phyloP scores from a whole-genome alignment of 495 filamentous ascomycete genomes.

The Xylaria venustula region DNA sequence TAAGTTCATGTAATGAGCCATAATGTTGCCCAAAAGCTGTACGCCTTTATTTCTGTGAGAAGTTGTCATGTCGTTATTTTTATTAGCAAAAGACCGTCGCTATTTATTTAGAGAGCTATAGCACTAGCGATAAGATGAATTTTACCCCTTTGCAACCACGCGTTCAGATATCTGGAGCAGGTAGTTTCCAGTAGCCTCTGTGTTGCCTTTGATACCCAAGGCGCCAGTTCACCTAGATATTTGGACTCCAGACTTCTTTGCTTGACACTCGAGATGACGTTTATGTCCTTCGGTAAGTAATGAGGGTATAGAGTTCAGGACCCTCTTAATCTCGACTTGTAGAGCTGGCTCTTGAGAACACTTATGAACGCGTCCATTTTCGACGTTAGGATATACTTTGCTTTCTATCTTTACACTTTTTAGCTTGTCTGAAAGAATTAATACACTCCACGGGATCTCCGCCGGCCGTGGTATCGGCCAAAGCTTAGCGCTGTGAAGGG shows the following conservation, averaged over 20 bases:
- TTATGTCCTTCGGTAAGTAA: neutral
- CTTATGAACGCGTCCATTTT: neutral
- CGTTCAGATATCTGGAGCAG: too few species aligned
- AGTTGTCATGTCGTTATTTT: too few species aligned
- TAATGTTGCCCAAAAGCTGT: too few species aligned
- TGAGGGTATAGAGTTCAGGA: neutral
- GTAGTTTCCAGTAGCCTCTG: too few species aligned
- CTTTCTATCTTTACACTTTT: neutral
- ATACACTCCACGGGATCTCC: neutral
- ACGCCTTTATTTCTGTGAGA: too few species aligned
- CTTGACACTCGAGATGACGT: neutral
- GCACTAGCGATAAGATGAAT: too few species aligned
- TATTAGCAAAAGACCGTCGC: too few species aligned
- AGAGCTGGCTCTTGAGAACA: neutral
- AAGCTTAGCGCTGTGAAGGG: neutral
- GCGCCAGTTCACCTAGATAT: too few species aligned
- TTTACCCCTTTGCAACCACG: too few species aligned
- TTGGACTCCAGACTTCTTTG: neutral
- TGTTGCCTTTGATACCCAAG: too few species aligned
- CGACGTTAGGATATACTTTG: neutral
- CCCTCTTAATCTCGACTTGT: neutral
- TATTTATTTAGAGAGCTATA: neutral
- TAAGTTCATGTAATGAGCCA: too few species aligned
- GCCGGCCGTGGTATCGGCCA: neutral
- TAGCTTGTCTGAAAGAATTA: constrained; percentile 1